Evolutionary conservation across 345 rosid genomes (phyloP).

Genomic region (Nephelium lappaceum): DNA sequence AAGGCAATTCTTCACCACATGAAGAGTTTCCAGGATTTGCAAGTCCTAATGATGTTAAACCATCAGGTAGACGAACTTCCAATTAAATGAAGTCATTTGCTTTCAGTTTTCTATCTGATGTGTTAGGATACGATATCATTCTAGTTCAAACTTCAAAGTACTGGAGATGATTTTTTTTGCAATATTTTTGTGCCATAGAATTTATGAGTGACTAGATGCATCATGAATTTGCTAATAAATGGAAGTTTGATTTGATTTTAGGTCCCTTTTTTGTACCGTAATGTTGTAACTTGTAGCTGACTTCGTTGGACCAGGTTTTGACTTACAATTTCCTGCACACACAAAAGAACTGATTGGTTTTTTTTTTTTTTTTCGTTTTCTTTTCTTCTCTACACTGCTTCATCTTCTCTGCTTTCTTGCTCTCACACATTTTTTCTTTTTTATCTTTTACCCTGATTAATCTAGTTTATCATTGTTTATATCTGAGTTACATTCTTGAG

Average conservation of each 20-base stretch:
- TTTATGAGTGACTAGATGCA: background rate
- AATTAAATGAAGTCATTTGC: conserved; percentile 1
- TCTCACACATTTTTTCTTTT: background rate
- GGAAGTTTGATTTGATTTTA: background rate
- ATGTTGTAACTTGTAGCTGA: background rate
- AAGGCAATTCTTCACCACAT: conserved; percentile 43
- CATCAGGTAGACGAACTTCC: conserved; percentile 50
- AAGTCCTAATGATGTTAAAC: conserved; percentile 57
- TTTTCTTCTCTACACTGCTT: background rate
- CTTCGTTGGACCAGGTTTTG: background rate
- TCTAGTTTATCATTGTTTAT: background rate
- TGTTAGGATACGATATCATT: background rate
- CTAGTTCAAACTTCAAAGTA: background rate
- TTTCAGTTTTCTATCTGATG: conserved; percentile 17
- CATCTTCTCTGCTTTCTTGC: background rate
- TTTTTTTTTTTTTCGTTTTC: no score
- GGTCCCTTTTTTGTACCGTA: background rate
- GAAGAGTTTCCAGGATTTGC: conserved; percentile 81
- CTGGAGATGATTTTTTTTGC: background rate
- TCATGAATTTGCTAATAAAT: conserved; percentile 1
- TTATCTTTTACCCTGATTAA: background rate
- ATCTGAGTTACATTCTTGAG: background rate
- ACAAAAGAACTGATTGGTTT: background rate
- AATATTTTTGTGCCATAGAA: background rate
- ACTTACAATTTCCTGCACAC: background rate